Conservation (phyloP, 768 basidiomycete genomes). For the Kwoniella dejecticola region DNA sequence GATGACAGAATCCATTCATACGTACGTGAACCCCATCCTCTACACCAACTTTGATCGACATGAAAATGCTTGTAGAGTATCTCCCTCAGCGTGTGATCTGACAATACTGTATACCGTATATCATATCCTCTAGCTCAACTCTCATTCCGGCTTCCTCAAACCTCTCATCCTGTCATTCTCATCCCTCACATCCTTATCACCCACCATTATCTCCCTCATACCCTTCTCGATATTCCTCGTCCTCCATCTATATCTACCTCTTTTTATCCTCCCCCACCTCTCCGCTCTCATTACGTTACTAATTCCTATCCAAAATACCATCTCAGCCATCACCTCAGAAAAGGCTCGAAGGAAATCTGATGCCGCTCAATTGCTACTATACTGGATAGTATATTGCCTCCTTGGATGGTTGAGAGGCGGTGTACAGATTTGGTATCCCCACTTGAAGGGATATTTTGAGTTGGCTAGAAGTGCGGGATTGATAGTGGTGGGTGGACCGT, state of each 20-base stretch:
- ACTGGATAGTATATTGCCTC: conserved; percentile 31
- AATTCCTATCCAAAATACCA: conserved; percentile 38
- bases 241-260: conserved; percentile 28
- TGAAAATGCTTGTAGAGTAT: too few relatives aligned
- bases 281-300: conserved; percentile 33
- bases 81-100: too few relatives aligned
- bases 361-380: conserved; percentile 36
- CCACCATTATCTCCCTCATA: conserved; percentile 64
- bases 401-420: conserved; percentile 24
- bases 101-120: too few relatives aligned
- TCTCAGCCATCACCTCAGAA: conserved; percentile 9
- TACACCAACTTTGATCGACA: too few relatives aligned
- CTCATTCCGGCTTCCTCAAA: conserved; percentile 36
- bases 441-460: conserved; percentile 28
- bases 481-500: conserved; percentile 37
- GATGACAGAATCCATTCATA: not conserved
- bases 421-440: conserved; percentile 32
- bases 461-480: conserved; percentile 26
- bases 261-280: conserved; percentile 33
- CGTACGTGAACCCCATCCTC: not conserved
- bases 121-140: conserved; percentile 10
- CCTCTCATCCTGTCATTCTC: conserved; percentile 13
- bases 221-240: conserved; percentile 72
- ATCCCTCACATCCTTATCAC: conserved; percentile 10
- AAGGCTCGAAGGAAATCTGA: conserved; percentile 11